Base-by-base conservation (phyloP, 768 basidiomycete species). In the Terana coerulea region DNA sequence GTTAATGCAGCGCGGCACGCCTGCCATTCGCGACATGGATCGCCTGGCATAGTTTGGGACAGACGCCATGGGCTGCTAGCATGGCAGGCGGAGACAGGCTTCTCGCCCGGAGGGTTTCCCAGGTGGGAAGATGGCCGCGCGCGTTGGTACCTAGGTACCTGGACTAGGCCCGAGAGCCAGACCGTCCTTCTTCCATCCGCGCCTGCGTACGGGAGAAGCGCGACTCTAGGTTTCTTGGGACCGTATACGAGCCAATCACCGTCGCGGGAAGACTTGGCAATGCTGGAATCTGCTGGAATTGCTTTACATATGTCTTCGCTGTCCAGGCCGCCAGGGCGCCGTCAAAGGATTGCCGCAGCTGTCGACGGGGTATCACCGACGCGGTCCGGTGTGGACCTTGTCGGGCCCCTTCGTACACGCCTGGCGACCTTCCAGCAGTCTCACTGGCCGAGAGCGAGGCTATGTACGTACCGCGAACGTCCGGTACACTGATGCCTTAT, bases 131-230 rank as follows among this genome's bases (percentile, higher is more conserved):
- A 22, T 33, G 30, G 28, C 29, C 14, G 17, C 17, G 12, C 28
- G 28, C 45, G 45, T 12, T 12, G 30, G 9, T 24, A n/a, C n/a
- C n/a, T n/a, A n/a, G 43, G 51, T 45, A 35, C 51, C 51, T 52
- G 51, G 51, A 41, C 51, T 52, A 46, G 51, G 34, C 51, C 51
- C 43, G 14, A 15, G 50, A 41, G 43, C 51, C 44, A 52, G 51
- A 40, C 19, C 45, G 42, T 24, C 19, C 45, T 17, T n/a, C n/a
- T n/a, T n/a, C n/a, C n/a, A n/a, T n/a, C n/a, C 44, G 44, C 36
- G 6, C 36, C 5, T 10, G 17, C 37, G 17, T 9, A 19, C 37
- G 37, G 37, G 37, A 39, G 37, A 39, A 39, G 37, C 37, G 17
- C 37, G 37, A 10, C 15, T 17, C 2, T n/a, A n/a, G n/a, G n/a